These are phyloP conservation scores for Tricholoma furcatifolium DNA, from an alignment of 768 basidiomycete genomes.

Conservation along the genomic window DNA sequence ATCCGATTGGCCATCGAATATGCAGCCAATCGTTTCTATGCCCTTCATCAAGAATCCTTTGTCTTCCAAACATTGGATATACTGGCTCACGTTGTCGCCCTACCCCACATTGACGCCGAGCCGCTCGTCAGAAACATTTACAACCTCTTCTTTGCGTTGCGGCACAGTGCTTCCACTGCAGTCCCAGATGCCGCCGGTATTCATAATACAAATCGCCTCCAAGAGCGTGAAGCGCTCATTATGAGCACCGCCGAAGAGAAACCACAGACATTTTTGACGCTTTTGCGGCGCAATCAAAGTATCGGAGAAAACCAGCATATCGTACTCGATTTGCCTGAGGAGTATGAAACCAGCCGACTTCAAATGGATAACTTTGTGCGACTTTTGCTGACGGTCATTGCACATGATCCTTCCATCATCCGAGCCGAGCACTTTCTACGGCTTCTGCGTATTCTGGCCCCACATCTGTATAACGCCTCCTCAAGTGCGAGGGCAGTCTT, in stretches of 20 bases:
- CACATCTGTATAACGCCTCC: slow-evolving; percentile 58
- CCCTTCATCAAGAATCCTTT: slow-evolving; percentile 70
- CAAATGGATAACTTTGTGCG: slow-evolving; percentile 65
- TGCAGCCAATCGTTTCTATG: slow-evolving; percentile 68
- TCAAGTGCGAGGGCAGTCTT: slow-evolving; percentile 51
- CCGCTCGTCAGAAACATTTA: slow-evolving; percentile 59
- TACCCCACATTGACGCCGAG: slow-evolving; percentile 45
- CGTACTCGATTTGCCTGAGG: slow-evolving; percentile 50
- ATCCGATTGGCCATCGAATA: slow-evolving; percentile 73
- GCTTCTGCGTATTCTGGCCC: slow-evolving; percentile 55
- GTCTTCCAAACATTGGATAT: slow-evolving; percentile 72
- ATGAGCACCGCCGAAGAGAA: slow-evolving; percentile 70
- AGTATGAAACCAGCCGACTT: slow-evolving; percentile 58
- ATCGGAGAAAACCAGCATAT: slow-evolving; percentile 37
- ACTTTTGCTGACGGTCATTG: slow-evolving; percentile 77
- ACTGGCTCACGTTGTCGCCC: slow-evolving; percentile 51
- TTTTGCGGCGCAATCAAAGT: slow-evolving; percentile 43
- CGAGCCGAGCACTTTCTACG: slow-evolving; percentile 72
- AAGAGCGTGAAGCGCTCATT: slow-evolving; percentile 72
- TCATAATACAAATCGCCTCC: slow-evolving; percentile 54
- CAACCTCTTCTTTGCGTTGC: slow-evolving; percentile 57
- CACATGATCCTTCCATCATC: slow-evolving; percentile 63
- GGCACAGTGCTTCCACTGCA: slow-evolving; percentile 34
- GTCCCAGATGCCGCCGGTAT: slow-evolving; percentile 66
- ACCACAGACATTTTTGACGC: slow-evolving; percentile 66